These are phyloP conservation scores for Daldinia bambusicola DNA, from an alignment of 495 filamentous ascomycete genomes.

Conservation along the genomic window DNA sequence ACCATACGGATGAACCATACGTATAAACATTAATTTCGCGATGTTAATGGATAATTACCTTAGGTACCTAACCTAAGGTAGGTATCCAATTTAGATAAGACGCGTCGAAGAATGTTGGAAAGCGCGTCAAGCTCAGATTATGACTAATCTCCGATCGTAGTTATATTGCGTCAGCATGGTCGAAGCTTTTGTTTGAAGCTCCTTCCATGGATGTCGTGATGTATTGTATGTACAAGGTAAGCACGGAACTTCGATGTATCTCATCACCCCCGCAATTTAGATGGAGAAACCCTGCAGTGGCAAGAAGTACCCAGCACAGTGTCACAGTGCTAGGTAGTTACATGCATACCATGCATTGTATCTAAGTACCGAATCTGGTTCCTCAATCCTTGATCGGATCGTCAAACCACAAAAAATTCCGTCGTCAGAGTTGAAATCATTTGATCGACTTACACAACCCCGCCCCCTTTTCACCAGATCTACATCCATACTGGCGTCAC, in stretches of 20 bases:
- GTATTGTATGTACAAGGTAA: background rate
- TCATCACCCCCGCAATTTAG: slow-evolving; percentile 18
- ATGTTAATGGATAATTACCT: background rate
- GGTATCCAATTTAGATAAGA: background rate
- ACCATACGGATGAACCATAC: no score
- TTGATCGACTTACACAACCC: slow-evolving; percentile 19
- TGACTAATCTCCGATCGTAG: slow-evolving; percentile 1
- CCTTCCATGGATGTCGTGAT: background rate
- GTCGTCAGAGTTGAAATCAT: slow-evolving; percentile 25
- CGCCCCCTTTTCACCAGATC: slow-evolving; percentile 36
- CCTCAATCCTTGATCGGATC: slow-evolving; percentile 32
- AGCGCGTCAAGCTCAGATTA: slow-evolving; percentile 29
- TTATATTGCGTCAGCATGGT: slow-evolving; percentile 1
- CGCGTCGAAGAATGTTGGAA: slow-evolving; percentile 13
- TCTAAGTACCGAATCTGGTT: slow-evolving; percentile 7
- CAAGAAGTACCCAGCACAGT: background rate
- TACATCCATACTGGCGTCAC: slow-evolving; percentile 40
- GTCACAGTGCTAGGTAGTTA: background rate
- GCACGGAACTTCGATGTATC: background rate
- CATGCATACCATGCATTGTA: background rate
- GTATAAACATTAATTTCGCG: background rate
- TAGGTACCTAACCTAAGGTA: no score
- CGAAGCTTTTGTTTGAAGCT: background rate
- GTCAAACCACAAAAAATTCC: slow-evolving; percentile 33
- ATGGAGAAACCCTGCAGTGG: slow-evolving; percentile 32